Base-by-base conservation (phyloP, 2,329 filamentous ascomycete genomes). In the Venturia nashicola region DNA sequence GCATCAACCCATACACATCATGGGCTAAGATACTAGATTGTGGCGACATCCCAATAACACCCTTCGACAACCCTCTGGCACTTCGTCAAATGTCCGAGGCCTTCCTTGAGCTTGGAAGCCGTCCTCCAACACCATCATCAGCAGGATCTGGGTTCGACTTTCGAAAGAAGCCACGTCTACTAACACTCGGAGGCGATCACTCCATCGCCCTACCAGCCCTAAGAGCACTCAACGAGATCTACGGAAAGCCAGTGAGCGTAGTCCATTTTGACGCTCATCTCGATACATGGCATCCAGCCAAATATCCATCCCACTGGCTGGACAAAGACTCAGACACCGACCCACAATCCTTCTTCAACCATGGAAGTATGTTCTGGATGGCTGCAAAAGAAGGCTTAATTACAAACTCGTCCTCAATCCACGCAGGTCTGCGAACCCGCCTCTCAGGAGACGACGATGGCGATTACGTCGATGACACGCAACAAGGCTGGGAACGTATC, bases 301-400 rank as follows among this genome's bases (percentile, higher is more conserved):
- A 90, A 68, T 96, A 95, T 74, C 89, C 90, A 0, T 86, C 83
- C 18, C 85, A 86, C 64, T 96, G 91, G 91, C 72, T 80, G 14
- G 77, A 80, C 36, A 55, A 60, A 40, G 59, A 32, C 65, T 75
- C 79, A 62, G 74, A 79, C 7, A 82, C 81, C 2, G 81, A 60
- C 11, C 34, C 84, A 65, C 88, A 90, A 73, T 82, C 84, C 2
- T 83, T 87, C 68, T 94, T 95, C 78, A 96, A 87, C 71, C 91
- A 96, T 74, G 91, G 92, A 5, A 90, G 85, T 68, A 94, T 96
- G 86, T 96, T 96, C 80, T 93, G 90, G 88, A 83, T 93, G 68
- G 91, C 91, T 6, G 86, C 86, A 60, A 85, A 86, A 39, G 91
- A 96, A 73, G 90, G 89, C 0, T 77, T 96, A 34, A 86, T 96